A percentile compares a stretch with the other conserved stretches of the same genome.
Conservation (phyloP, 306 rosid genomes). For the Vicia sativa region DNA sequence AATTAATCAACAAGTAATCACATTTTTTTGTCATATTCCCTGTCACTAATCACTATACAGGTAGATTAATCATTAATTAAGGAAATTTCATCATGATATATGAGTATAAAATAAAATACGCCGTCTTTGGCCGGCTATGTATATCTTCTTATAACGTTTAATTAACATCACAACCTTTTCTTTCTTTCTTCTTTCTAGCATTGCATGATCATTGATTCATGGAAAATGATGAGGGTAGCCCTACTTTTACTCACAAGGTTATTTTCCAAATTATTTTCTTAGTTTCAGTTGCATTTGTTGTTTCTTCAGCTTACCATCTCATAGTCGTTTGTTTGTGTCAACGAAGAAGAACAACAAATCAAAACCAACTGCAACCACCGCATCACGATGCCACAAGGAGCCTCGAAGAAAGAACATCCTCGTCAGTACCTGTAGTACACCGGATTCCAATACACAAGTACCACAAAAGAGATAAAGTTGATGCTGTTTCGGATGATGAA, state of each 20-base stretch:
- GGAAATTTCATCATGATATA: too few species aligned
- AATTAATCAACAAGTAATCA: not conserved
- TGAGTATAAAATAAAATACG: too few species aligned
- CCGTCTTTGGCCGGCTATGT: too few species aligned
- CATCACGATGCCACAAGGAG: not conserved
- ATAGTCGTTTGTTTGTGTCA: slow-evolving; percentile 39
- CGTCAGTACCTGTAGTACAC: slow-evolving; percentile 15
- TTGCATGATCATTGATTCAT: slow-evolving; percentile 10
- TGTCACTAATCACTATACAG: too few species aligned
- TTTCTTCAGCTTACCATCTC: slow-evolving; percentile 47
- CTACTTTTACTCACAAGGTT: not conserved
- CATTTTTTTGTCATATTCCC: too few species aligned
- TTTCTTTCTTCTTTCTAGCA: not conserved
- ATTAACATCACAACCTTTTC: not conserved
- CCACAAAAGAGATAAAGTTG: slow-evolving; percentile 33
- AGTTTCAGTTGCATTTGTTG: slow-evolving; percentile 50
- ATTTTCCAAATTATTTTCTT: slow-evolving; percentile 38
- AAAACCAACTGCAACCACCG: not conserved
- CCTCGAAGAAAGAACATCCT: not conserved
- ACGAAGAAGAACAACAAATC: not conserved
- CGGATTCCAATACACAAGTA: slow-evolving; percentile 55
- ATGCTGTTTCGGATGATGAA: slow-evolving; percentile 9
- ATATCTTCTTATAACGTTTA: too few species aligned
- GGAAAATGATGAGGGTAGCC: slow-evolving; percentile 13
- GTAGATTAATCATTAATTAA: too few species aligned